phyloP scores from a whole-genome alignment of 352 stramenopile genomes.

The Globisporangium nunn region DNA sequence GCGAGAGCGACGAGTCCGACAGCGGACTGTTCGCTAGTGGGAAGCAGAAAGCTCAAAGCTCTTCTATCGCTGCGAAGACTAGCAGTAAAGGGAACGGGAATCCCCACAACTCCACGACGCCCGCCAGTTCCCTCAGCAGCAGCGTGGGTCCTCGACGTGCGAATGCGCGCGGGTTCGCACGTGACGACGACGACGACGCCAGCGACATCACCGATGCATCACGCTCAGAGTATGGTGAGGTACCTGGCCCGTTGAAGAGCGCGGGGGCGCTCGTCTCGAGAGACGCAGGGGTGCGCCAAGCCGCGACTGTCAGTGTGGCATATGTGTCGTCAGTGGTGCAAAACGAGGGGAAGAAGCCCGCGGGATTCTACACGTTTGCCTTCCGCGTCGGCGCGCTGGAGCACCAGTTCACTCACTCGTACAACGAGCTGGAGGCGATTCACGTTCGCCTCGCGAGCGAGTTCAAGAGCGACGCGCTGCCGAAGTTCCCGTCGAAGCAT shows the following conservation, averaged over 20 bases:
- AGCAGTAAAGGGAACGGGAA: constrained; percentile 5
- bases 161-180: constrained; percentile 7
- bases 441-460: constrained; percentile 39
- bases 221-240: constrained; percentile 10
- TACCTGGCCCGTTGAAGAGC: not conserved
- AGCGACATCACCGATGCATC: constrained; percentile 10
- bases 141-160: constrained; percentile 1
- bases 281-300: not conserved
- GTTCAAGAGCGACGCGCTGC: constrained; percentile 23
- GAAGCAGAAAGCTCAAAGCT: constrained; percentile 12
- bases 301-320: constrained; percentile 24
- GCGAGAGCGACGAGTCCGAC: constrained; percentile 35
- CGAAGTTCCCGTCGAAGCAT: constrained; percentile 80
- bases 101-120: constrained; percentile 10
- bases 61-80: constrained; percentile 12
- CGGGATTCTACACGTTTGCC: constrained; percentile 64
- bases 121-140: constrained; percentile 12
- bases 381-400: constrained; percentile 31
- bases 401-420: constrained; percentile 54
- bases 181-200: constrained; percentile 16
- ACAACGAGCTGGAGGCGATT: constrained; percentile 67
- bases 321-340: constrained; percentile 51
- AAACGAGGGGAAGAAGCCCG: constrained; percentile 52
- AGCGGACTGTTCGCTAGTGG: constrained; percentile 37
- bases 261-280: constrained; percentile 3